phyloP scores from a whole-genome alignment of 2,329 filamentous ascomycete species.

The Aphanoascus verrucosus region DNA sequence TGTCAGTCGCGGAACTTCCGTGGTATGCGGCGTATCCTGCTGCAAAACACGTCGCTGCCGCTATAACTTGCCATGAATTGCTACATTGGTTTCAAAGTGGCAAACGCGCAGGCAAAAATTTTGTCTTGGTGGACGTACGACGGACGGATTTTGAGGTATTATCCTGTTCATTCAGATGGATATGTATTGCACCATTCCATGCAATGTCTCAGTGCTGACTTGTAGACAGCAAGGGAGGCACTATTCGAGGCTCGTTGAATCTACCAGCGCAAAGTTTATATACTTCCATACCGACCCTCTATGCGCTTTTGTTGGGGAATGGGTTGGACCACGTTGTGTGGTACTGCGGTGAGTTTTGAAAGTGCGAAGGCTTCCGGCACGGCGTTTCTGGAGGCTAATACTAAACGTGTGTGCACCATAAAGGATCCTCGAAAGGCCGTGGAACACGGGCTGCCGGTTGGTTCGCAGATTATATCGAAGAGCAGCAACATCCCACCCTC shows the following conservation, averaged over 20 bases:
- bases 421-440: conserved; percentile 46
- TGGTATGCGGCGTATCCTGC: conserved; percentile 35
- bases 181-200: not conserved
- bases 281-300: conserved; percentile 28
- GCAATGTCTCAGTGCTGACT: not conserved
- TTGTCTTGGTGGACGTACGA: conserved; percentile 39
- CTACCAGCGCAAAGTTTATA: conserved; percentile 34
- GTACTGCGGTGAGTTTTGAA: conserved; percentile 32
- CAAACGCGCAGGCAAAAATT: conserved; percentile 20
- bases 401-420: not conserved
- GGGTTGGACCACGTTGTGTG: conserved; percentile 28
- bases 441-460: conserved; percentile 45
- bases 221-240: conserved; percentile 44
- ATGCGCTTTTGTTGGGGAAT: conserved; percentile 23
- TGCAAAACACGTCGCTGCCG: conserved; percentile 22
- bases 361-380: not conserved
- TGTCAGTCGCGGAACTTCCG: conserved; percentile 18
- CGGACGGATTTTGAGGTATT: conserved; percentile 37
- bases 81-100: conserved; percentile 27
- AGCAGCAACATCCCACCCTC: conserved; percentile 19
- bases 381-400: not conserved
- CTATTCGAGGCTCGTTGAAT: conserved; percentile 46
- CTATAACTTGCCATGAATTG: conserved; percentile 28
- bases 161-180: not conserved
- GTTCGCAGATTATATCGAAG: conserved; percentile 44